Base-by-base conservation (phyloP, 1,139 yeast genomes). In the Candida smagusa region DNA sequence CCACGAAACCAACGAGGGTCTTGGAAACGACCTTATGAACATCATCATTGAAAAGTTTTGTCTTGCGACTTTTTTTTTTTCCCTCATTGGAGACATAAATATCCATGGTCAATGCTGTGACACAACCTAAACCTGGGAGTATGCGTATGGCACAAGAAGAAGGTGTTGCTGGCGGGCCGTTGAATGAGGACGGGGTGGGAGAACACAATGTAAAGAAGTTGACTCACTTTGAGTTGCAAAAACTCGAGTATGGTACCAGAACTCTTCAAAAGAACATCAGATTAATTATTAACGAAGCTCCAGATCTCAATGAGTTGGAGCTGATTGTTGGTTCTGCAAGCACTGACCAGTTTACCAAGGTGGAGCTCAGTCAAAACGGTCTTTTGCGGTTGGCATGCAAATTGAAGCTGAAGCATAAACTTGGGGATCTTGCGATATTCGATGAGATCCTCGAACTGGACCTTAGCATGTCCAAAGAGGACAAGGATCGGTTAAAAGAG, bases 321-420 rank as follows among this genome's bases (percentile, higher is more conserved):
- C 40, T 47, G n/a, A 53, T 69, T 13, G 41, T 62, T 3, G 39
- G 49, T 19, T 52, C 56, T 4, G 42, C 43, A 2, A 34, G 46
- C 2, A 53, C 70, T 4, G 70, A 68, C 35, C 53, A 65, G 9
- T 58, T 71, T 12, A 65, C 73, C 12, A 58, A 57, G 37, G 63
- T 77, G 12, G 75, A 79, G n/a, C 54, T 84, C 32, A 59, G 73
- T 21, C 69, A 79, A 41, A 81, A 76, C 43, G 61, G 63, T 34
- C 73, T 82, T 40, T 56, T 86, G 22, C 72, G 71, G 34, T 57
- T 85, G 21, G 87, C 89, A 0, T 65, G 83, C 1, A 69, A 70
- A 41, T 57, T 87, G 43, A 81, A 82, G 51, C 61, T 81, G 1
- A 59, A 79, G 28, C 67, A 82, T 47, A 61, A 68, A 16, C 47